Conservation (phyloP, 73 alveolate genomes). For the Blepharisma stoltei region DNA sequence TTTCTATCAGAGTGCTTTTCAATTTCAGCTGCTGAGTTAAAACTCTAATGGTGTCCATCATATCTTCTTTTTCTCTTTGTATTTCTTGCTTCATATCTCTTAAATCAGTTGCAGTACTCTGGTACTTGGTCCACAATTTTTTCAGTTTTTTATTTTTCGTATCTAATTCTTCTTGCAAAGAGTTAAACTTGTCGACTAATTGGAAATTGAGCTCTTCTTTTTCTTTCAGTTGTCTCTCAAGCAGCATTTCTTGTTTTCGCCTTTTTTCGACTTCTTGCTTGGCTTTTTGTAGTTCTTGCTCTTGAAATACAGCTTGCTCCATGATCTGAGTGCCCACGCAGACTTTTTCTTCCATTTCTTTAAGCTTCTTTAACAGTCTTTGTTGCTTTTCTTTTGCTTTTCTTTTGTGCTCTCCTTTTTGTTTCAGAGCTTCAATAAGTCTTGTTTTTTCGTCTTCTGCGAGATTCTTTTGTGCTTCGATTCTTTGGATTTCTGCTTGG, state of each 20-base stretch:
- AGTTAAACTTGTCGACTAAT: slow-evolving; percentile 69
- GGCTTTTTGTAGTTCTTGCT: slow-evolving; percentile 79
- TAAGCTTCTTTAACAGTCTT: slow-evolving; percentile 77
- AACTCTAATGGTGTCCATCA: slow-evolving; percentile 73
- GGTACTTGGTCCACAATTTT: slow-evolving; percentile 56
- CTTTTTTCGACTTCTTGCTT: slow-evolving; percentile 81
- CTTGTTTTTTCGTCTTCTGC: slow-evolving; percentile 85
- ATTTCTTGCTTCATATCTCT: slow-evolving; percentile 65
- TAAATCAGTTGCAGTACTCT: slow-evolving; percentile 58
- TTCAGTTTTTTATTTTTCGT: slow-evolving; percentile 76
- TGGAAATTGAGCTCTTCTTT: slow-evolving; percentile 70
- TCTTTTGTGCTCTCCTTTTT: slow-evolving; percentile 75
- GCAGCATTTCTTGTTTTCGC: slow-evolving; percentile 64
- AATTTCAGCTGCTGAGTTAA: slow-evolving; percentile 66
- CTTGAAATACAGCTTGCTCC: slow-evolving; percentile 89
- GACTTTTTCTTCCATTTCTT: slow-evolving; percentile 85
- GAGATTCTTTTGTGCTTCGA: slow-evolving; percentile 55
- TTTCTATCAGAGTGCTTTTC: slow-evolving; percentile 67
- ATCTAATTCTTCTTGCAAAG: slow-evolving; percentile 89
- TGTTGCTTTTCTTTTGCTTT: slow-evolving; percentile 82
- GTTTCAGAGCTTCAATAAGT: slow-evolving; percentile 68
- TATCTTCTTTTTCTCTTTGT: slow-evolving; percentile 75
- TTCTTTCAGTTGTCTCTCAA: slow-evolving; percentile 67
- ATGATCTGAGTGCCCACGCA: slow-evolving; percentile 82
- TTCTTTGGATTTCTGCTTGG: slow-evolving; percentile 33